phyloP scores from a whole-genome alignment of 768 basidiomycete species.

The Russula vinacea region DNA sequence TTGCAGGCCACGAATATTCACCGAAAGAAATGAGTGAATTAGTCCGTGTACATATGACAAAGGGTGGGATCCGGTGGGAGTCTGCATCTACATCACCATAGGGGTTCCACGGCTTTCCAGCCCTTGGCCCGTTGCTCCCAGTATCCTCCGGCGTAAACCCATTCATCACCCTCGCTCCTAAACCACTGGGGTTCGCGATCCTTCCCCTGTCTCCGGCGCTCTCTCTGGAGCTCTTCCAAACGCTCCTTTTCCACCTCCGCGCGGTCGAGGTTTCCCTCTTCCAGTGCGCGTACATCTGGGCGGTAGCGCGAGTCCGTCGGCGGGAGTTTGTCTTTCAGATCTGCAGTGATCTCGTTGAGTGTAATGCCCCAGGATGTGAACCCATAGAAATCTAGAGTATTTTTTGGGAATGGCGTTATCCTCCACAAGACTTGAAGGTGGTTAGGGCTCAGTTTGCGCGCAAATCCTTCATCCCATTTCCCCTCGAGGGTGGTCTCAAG shows the following conservation, averaged over 20 bases:
- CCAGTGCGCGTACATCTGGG: conserved; percentile 79
- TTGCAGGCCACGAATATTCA: neutral
- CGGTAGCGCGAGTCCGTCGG: conserved; percentile 79
- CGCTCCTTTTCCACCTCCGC: conserved; percentile 72
- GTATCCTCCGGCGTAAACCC: conserved; percentile 76
- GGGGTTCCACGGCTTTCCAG: conserved; percentile 57
- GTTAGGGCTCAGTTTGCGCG: conserved; percentile 62
- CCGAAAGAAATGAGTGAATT: neutral
- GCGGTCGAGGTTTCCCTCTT: conserved; percentile 65
- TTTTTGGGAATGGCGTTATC: conserved; percentile 66
- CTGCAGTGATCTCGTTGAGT: conserved; percentile 73
- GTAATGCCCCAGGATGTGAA: conserved; percentile 79
- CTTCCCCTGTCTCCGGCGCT: conserved; percentile 57
- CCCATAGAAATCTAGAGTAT: conserved; percentile 71
- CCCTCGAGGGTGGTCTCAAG: conserved; percentile 69
- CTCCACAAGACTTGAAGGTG: conserved; percentile 79
- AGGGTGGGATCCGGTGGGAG: neutral
- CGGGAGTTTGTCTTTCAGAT: conserved; percentile 61
- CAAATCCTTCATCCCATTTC: conserved; percentile 83
- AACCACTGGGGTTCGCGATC: conserved; percentile 76
- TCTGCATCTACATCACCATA: conserved; percentile 54
- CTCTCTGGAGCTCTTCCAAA: conserved; percentile 74
- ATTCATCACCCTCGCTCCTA: conserved; percentile 62
- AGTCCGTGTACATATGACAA: neutral
- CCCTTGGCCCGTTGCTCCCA: conserved; percentile 70